Evolutionary conservation across 352 stramenopile species (phyloP).

Genomic region (Lagenidium giganteum): DNA sequence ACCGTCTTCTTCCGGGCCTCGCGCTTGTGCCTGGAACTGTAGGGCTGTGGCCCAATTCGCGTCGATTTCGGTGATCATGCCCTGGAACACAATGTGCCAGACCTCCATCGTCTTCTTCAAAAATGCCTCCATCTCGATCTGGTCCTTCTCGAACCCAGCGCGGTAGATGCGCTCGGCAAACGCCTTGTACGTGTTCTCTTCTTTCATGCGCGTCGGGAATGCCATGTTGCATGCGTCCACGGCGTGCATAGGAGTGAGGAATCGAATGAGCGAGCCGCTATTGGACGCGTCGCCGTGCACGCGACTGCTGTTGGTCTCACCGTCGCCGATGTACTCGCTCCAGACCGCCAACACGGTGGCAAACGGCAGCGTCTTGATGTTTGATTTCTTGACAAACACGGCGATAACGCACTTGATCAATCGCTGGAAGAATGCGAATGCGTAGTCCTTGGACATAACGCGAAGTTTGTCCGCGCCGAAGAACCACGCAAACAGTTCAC

Average conservation of each 20-base stretch:
- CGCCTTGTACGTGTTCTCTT: conserved; percentile 18
- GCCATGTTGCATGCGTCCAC: conserved; percentile 33
- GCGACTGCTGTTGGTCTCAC: conserved; percentile 18
- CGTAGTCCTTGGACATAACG: conserved; percentile 37
- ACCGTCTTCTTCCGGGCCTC: no score
- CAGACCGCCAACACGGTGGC: conserved; percentile 39
- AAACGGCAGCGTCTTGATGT: conserved; percentile 24
- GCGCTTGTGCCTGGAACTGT: no score
- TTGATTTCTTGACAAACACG: conserved; percentile 32
- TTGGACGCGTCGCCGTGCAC: background rate
- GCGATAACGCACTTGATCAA: conserved; percentile 39
- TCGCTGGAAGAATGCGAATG: conserved; percentile 54
- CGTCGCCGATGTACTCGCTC: conserved; percentile 69
- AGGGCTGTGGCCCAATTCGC: no score
- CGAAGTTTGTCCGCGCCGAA: conserved; percentile 43
- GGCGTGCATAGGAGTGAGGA: conserved; percentile 21
- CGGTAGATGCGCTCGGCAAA: conserved; percentile 28
- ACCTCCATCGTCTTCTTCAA: no score
- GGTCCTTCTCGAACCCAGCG: conserved; percentile 28
- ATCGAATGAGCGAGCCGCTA: conserved; percentile 6
- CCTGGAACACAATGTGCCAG: no score
- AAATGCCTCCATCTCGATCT: conserved; percentile 38
- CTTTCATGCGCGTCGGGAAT: conserved; percentile 42
- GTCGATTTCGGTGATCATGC: no score
- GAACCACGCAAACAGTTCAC: conserved; percentile 66